A percentile compares a stretch with the other conserved stretches of the same genome.
phyloP scores from a whole-genome alignment of 2,329 filamentous ascomycete species.

The Cryphonectria nitschkei region DNA sequence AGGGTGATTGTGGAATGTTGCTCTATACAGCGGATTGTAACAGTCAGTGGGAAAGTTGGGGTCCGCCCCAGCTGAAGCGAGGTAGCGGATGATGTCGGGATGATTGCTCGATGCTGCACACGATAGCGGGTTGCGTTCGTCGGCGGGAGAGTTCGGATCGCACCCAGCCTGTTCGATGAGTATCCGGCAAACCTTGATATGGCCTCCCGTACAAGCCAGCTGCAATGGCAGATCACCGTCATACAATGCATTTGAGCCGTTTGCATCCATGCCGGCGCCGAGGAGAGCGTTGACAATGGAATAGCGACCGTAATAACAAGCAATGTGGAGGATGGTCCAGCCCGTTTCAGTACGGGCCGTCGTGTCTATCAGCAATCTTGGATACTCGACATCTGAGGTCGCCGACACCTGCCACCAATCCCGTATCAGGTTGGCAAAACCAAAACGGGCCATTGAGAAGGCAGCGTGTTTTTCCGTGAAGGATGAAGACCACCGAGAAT shows the following conservation, averaged over 20 bases:
- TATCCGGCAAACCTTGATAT: not conserved
- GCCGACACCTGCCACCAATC: not conserved
- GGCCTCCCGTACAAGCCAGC: not conserved
- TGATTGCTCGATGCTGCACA: not conserved
- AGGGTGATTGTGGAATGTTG: not conserved
- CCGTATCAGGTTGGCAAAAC: not conserved
- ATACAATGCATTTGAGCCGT: not conserved
- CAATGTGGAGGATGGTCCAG: not conserved
- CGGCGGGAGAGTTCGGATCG: not conserved
- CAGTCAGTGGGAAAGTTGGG: not conserved
- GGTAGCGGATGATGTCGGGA: not conserved
- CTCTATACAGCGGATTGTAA: not conserved
- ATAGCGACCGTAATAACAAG: not conserved
- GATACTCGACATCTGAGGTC: not conserved
- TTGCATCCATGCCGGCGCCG: not conserved
- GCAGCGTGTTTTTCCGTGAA: not conserved
- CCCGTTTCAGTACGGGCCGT: not conserved
- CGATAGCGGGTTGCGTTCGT: not conserved
- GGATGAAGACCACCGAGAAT: too few species aligned
- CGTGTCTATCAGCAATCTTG: not conserved
- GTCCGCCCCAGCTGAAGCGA: not conserved
- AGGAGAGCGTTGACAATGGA: not conserved
- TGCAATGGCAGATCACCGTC: not conserved
- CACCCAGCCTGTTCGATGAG: not conserved
- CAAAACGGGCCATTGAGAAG: conserved; percentile 1